Evolutionary conservation across 2,329 filamentous ascomycete genomes (phyloP).

Genomic region (Fusarium sp.): DNA sequence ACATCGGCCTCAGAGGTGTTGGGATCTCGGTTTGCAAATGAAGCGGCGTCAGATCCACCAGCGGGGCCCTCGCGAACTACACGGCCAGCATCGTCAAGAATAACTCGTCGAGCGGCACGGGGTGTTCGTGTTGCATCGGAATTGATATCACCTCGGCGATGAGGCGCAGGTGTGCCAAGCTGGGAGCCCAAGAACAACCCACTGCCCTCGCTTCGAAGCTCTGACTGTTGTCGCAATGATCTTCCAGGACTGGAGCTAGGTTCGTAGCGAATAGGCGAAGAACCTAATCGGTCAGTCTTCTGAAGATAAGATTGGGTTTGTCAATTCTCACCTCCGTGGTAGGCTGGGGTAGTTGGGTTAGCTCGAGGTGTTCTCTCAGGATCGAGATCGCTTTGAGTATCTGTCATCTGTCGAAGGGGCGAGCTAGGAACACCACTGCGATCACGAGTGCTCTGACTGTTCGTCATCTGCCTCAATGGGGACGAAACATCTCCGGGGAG

Average conservation of each 20-base stretch:
- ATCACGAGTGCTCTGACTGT: conserved; percentile 62
- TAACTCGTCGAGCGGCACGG: conserved; percentile 63
- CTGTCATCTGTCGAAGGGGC: conserved; percentile 68
- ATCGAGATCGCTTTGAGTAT: conserved; percentile 64
- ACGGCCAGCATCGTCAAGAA: conserved; percentile 69
- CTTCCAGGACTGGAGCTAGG: conserved; percentile 88
- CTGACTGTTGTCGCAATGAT: conserved; percentile 70
- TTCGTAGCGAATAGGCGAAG: conserved; percentile 91
- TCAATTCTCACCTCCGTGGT: conserved; percentile 68
- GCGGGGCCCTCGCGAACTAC: conserved; percentile 65
- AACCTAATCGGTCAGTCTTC: conserved; percentile 67
- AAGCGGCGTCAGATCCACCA: conserved; percentile 67
- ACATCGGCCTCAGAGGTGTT: conserved; percentile 92
- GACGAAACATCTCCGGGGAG: conserved; percentile 59
- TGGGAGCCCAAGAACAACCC: conserved; percentile 82
- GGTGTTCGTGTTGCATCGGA: conserved; percentile 76
- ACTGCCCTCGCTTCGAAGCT: conserved; percentile 85
- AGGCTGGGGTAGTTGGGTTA: conserved; percentile 64
- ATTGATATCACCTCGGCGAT: conserved; percentile 85
- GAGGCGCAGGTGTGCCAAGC: conserved; percentile 62
- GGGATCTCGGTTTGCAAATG: conserved; percentile 74
- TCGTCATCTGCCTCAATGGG: conserved; percentile 67
- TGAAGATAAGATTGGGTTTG: not conserved
- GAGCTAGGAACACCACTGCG: conserved; percentile 63
- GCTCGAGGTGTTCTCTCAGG: conserved; percentile 78